Evolutionary conservation across 805 yeast genomes (phyloP).

Genomic region (Barnettozyma wickerhamii): DNA sequence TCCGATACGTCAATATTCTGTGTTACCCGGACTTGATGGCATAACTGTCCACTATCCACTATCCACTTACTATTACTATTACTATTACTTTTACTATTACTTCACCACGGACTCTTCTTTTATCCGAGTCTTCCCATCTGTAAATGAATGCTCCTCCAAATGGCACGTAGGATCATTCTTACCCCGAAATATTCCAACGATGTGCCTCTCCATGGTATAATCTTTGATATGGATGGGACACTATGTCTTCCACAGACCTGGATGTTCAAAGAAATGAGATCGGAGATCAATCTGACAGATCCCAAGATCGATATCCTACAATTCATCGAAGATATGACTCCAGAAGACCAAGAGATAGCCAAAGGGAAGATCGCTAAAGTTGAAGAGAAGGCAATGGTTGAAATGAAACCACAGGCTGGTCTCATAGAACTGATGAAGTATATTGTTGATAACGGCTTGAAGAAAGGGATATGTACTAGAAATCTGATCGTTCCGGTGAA

Average conservation of each 20-base stretch:
- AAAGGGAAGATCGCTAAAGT: slow-evolving; percentile 42
- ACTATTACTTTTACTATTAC: too few relatives aligned
- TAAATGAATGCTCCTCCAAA: too few relatives aligned
- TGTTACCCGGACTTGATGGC: neutral
- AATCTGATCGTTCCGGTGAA: slow-evolving; percentile 51
- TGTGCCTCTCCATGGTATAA: slow-evolving; percentile 42
- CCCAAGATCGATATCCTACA: slow-evolving; percentile 48
- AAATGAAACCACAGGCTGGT: slow-evolving; percentile 38
- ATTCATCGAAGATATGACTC: slow-evolving; percentile 41
- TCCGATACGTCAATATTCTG: neutral
- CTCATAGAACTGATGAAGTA: slow-evolving; percentile 12
- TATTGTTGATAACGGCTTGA: slow-evolving; percentile 23
- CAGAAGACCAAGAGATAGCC: slow-evolving; percentile 38
- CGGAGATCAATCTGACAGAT: slow-evolving; percentile 45
- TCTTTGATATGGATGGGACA: slow-evolving; percentile 83
- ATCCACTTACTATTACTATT: too few relatives aligned
- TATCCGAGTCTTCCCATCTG: too few relatives aligned
- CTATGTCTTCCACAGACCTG: slow-evolving; percentile 60
- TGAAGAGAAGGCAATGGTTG: slow-evolving; percentile 59
- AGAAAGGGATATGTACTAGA: slow-evolving; percentile 60
- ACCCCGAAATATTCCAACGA: slow-evolving; percentile 23
- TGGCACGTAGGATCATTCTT: slow-evolving; percentile 22
- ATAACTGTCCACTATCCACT: too few relatives aligned
- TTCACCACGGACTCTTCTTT: too few relatives aligned
- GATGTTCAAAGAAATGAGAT: slow-evolving; percentile 58